phyloP scores from a whole-genome alignment of 805 yeast genomes.

The Schwanniomyces sp. region DNA sequence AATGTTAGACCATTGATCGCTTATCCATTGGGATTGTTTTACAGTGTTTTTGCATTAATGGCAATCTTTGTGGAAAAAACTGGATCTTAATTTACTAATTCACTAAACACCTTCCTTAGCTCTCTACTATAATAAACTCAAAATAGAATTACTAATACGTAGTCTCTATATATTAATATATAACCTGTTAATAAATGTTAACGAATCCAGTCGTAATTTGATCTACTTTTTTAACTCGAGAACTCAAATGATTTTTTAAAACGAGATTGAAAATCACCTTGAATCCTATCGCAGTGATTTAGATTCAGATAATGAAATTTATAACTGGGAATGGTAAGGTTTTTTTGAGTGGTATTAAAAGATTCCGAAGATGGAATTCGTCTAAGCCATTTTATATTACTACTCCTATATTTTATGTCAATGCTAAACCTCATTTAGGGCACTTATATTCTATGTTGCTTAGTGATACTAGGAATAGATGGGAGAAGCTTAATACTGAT shows the following conservation, averaged over 20 bases:
- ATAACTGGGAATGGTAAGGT: not conserved
- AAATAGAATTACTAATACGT: not conserved
- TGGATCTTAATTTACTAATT: not conserved
- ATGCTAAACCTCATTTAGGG: conserved; percentile 92
- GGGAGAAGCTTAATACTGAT: conserved; percentile 51
- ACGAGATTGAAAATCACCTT: too few species aligned
- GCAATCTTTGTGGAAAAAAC: conserved; percentile 71
- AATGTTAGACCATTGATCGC: conserved; percentile 90
- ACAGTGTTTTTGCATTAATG: conserved; percentile 93
- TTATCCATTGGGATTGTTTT: conserved; percentile 87
- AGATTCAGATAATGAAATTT: not conserved
- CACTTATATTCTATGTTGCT: conserved; percentile 86
- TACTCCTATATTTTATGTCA: conserved; percentile 94
- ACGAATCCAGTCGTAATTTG: too few species aligned
- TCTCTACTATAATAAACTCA: not conserved
- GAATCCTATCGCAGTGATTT: too few species aligned
- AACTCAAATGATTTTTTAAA: too few species aligned
- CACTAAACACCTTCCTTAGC: not conserved
- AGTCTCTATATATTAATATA: not conserved
- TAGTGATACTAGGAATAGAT: conserved; percentile 75
- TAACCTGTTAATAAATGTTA: not conserved
- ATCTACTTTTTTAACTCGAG: too few species aligned
- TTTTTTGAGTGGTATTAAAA: not conserved
- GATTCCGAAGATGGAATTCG: not conserved
- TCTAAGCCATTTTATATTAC: conserved; percentile 55